phyloP scores from a whole-genome alignment of 495 filamentous ascomycete genomes.

The Aspergillus affinis region DNA sequence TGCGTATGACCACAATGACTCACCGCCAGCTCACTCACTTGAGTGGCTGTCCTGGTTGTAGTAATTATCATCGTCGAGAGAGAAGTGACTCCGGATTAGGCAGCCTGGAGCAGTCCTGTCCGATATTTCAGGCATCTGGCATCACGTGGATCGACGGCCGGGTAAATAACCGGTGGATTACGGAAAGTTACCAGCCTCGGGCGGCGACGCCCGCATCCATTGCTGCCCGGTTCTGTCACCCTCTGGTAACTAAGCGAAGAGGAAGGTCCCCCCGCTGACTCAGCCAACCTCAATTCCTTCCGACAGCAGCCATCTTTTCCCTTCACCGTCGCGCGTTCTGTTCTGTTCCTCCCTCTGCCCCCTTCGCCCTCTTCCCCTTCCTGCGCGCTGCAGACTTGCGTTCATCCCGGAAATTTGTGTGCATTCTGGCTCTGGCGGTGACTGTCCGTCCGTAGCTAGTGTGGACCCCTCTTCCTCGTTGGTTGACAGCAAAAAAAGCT shows the following conservation, averaged over 20 bases:
- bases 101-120: background rate
- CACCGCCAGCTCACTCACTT: background rate
- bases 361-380: constrained; percentile 19
- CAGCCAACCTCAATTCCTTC: constrained; percentile 7
- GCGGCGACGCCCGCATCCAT: no score
- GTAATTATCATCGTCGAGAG: background rate
- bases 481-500: constrained; percentile 1
- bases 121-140: background rate
- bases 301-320: constrained; percentile 17
- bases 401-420: constrained; percentile 9
- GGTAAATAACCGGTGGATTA: background rate
- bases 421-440: constrained; percentile 19
- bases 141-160: background rate
- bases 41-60: no score
- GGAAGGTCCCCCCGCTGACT: background rate
- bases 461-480: constrained; percentile 11
- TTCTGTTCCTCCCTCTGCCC: constrained; percentile 31
- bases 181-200: background rate
- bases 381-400: constrained; percentile 23
- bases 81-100: background rate
- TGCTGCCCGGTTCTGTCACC: background rate
- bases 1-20: background rate
- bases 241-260: background rate
- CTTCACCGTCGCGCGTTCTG: constrained; percentile 23
- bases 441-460: constrained; percentile 20